Evolutionary conservation across 805 yeast genomes (phyloP).

Genomic region (Yarrowia sp.): DNA sequence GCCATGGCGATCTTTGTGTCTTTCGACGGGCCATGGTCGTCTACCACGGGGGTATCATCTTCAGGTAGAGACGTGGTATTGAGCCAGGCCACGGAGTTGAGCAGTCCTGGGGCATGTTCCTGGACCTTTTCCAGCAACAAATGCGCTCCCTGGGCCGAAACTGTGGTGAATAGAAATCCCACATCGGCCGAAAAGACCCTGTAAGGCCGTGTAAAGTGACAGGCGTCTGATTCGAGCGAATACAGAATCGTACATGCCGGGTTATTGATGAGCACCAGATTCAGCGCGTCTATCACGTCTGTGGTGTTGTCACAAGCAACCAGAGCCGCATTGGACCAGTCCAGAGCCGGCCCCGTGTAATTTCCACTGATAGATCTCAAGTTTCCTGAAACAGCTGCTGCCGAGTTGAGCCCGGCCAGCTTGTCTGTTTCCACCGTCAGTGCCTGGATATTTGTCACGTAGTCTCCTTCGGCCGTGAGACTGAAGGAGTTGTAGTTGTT

Average conservation of each 20-base stretch:
- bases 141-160: slow-evolving; percentile 27
- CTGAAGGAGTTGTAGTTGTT: slow-evolving; percentile 19
- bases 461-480: background rate
- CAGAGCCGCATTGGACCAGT: slow-evolving; percentile 29
- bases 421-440: slow-evolving; percentile 22
- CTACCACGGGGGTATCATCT: background rate
- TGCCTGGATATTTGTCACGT: slow-evolving; percentile 9
- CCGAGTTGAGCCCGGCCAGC: slow-evolving; percentile 13
- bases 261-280: slow-evolving; percentile 27
- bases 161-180: slow-evolving; percentile 32
- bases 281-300: slow-evolving; percentile 28
- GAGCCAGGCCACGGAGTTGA: slow-evolving; percentile 24
- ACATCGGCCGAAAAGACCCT: slow-evolving; percentile 29
- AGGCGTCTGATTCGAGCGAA: slow-evolving; percentile 29
- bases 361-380: background rate
- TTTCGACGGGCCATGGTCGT: background rate
- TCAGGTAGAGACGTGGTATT: background rate
- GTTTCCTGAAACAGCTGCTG: slow-evolving; percentile 5
- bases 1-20: slow-evolving; percentile 36
- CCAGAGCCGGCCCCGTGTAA: slow-evolving; percentile 19
- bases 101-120: background rate
- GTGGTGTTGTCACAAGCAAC: slow-evolving; percentile 31
- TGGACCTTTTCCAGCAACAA: slow-evolving; percentile 26
- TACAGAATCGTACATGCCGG: slow-evolving; percentile 32
- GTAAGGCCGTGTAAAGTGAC: slow-evolving; percentile 29